Evolutionary conservation across 495 filamentous ascomycete species (phyloP), one percentile per base, ranked within the genome.

Genomic region (Durotheca rogersii): DNA sequence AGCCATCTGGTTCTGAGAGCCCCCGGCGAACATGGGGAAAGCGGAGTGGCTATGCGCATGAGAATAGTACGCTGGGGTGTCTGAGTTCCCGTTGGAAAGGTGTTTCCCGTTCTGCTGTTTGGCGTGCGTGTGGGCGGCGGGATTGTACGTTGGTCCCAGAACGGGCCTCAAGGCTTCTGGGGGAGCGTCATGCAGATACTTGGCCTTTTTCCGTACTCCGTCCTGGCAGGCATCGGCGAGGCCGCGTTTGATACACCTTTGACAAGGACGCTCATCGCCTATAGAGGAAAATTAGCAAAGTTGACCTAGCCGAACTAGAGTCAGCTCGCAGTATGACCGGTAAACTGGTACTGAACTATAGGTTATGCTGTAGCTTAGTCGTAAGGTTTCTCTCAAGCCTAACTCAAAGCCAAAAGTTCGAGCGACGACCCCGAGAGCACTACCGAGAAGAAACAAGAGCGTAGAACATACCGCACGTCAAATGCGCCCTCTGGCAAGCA

Each of bases 201-300:
- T 98, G 53, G 93, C 93, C 76, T 97, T 98, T 71, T 98, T 97
- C 51, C 93, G 86, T 30, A 96, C 89, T 32, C 93, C 93, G 62
- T 98, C 93, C 64, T 95, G 89, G 66, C 93, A 98, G 30, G 79
- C 80, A 66, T 95, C 89, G 52, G 89, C 87, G 35, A 96, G 79
- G 14, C 89, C 88, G 36, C 92, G 86, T 67, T 96, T 96, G 52
- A 96, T 88, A 70, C 93, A 98, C 62, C 93, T 80, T 60, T 89
- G 81, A 68, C 93, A 98, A 38, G 93, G 93, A 57, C 93, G 79
- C 66, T 98, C 90, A 42, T 81, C 77, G n/a, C 77, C 77, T 77
- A 61, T 11, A 45, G 40, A 53, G 35, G 17, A 21, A 9, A 50
- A 14, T 66, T 18, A 66, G 62, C 25, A 56, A 36, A 5, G 34